These are phyloP conservation scores for Taphrina populina DNA, from an alignment of 1,139 yeast genomes.

Conservation along the genomic window DNA sequence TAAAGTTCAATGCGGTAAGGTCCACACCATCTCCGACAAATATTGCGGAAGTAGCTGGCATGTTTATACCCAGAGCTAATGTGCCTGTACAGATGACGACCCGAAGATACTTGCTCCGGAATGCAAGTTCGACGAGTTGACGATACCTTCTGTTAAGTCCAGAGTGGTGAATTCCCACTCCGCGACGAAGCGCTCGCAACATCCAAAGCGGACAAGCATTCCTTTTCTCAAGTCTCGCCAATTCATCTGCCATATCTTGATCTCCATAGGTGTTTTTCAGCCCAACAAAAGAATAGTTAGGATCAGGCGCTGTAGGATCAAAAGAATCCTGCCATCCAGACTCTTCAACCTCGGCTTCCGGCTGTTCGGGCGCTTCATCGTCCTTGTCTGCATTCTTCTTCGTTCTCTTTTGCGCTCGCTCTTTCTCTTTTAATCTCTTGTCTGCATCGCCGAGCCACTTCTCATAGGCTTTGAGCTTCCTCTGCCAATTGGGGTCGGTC, in stretches of 20 bases:
- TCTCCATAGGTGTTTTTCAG: slow-evolving; percentile 35
- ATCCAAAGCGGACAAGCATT: slow-evolving; percentile 33
- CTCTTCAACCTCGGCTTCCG: slow-evolving; percentile 32
- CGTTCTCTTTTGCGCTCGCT: slow-evolving; percentile 29
- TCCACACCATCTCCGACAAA: slow-evolving; percentile 35
- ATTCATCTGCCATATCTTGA: slow-evolving; percentile 34
- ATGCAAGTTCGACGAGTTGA: slow-evolving; percentile 34
- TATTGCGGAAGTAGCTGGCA: slow-evolving; percentile 35
- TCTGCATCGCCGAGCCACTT: slow-evolving; percentile 35
- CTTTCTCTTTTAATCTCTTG: slow-evolving; percentile 33
- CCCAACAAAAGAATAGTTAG: slow-evolving; percentile 35
- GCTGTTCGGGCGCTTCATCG: slow-evolving; percentile 33
- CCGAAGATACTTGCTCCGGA: slow-evolving; percentile 34
- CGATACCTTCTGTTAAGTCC: slow-evolving; percentile 35
- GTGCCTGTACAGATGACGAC: slow-evolving; percentile 35
- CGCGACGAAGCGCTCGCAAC: slow-evolving; percentile 33
- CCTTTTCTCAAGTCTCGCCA: slow-evolving; percentile 28
- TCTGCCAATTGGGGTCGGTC: slow-evolving; percentile 34
- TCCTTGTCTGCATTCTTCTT: slow-evolving; percentile 35
- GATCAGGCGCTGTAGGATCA: slow-evolving; percentile 35
- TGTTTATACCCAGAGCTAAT: slow-evolving; percentile 35
- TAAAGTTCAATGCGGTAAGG: slow-evolving; percentile 33
- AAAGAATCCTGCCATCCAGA: slow-evolving; percentile 33
- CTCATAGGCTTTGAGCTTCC: slow-evolving; percentile 32
- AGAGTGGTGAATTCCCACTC: slow-evolving; percentile 34